Evolutionary conservation across 306 rosid species (phyloP).

Genomic region (Alnus glutinosa): DNA sequence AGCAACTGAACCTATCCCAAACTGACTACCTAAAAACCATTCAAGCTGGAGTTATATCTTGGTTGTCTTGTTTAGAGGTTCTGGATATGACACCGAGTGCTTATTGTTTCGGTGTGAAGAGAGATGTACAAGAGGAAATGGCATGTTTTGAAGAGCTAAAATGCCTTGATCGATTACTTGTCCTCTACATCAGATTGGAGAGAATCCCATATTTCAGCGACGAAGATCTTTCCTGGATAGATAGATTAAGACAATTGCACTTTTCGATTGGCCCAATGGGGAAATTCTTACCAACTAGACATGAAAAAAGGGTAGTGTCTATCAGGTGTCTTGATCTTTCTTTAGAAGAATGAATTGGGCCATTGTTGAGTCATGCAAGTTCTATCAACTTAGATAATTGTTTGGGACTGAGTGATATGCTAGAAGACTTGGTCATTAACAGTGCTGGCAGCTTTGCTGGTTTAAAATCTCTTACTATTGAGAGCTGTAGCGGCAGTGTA

Average conservation of each 20-base stretch:
- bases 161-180: slow-evolving; percentile 4
- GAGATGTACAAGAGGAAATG: not conserved
- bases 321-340: too few species aligned
- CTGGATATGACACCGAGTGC: slow-evolving; percentile 17
- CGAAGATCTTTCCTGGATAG: not conserved
- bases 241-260: slow-evolving; percentile 17
- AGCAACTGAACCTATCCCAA: slow-evolving; percentile 20
- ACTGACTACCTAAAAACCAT: slow-evolving; percentile 14
- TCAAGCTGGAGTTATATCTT: slow-evolving; percentile 9
- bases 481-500: too few species aligned
- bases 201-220: slow-evolving; percentile 6
- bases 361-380: too few species aligned
- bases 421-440: too few species aligned
- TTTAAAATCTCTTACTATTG: too few species aligned
- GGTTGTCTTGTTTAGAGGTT: slow-evolving; percentile 19
- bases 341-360: too few species aligned
- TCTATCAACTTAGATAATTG: too few species aligned
- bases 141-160: slow-evolving; percentile 21
- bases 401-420: too few species aligned
- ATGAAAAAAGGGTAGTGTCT: not conserved
- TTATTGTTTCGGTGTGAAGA: not conserved
- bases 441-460: too few species aligned
- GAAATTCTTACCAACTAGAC: not conserved
- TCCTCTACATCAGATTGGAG: slow-evolving; percentile 6
- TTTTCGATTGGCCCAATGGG: not conserved